A percentile compares a stretch with the other conserved stretches of the same genome.
Conservation (phyloP, 345 rosid species). For the Cardamine resedifolia region DNA sequence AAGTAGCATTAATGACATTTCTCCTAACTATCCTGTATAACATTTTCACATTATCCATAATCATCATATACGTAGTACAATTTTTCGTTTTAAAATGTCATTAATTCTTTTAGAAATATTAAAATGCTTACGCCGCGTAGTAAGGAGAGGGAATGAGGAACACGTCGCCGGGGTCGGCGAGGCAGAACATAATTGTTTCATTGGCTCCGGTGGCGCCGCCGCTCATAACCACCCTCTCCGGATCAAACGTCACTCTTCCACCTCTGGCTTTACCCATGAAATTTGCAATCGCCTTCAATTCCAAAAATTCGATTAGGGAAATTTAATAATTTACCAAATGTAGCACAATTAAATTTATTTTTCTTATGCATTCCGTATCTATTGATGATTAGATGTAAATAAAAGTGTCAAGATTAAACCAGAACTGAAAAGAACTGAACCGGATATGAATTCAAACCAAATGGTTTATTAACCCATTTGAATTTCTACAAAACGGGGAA, state of each 20-base stretch:
- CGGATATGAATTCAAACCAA: not conserved
- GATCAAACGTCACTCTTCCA: conserved; percentile 57
- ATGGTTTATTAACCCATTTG: not conserved
- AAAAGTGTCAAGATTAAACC: not conserved
- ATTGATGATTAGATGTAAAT: not conserved
- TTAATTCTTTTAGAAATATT: not conserved
- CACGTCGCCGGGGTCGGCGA: conserved; percentile 86
- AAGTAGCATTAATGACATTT: conserved; percentile 14
- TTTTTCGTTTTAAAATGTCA: not conserved
- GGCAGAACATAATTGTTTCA: conserved; percentile 74
- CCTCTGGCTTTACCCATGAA: conserved; percentile 78
- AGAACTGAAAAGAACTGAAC: not conserved
- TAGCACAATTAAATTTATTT: not conserved
- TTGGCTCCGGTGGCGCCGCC: conserved; percentile 95
- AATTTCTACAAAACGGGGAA: not conserved
- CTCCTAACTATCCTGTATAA: conserved; percentile 3
- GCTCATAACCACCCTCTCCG: conserved; percentile 70
- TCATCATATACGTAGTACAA: not conserved
- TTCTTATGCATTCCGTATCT: not conserved
- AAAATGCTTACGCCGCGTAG: conserved; percentile 64
- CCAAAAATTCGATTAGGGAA: not conserved
- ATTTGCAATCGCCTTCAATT: conserved; percentile 64
- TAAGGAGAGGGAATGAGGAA: conserved; percentile 82
- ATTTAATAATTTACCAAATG: not conserved
- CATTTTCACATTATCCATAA: not conserved